Evolutionary conservation across 169 alveolate genomes (phyloP), one percentile per base, ranked within the genome.

Genomic region (Cryptosporidium andersoni): DNA sequence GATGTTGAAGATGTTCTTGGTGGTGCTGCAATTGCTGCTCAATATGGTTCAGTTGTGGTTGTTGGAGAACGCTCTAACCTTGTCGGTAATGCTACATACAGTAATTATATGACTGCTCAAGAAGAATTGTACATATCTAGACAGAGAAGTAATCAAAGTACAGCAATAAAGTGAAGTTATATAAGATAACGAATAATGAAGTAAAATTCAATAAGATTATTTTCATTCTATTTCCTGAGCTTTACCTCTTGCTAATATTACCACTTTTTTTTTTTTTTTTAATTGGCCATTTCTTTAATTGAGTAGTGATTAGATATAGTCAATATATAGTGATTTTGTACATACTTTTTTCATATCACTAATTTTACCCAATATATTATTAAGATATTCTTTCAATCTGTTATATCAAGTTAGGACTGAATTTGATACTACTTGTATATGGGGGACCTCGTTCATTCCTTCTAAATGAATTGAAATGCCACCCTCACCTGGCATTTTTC

Each of bases 21-120:
- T 2, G 97, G 97, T 3, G 91, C 97, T 8, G 93, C 94, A 43
- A 93, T 92, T 40, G 95, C 96, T 25, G 97, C 97, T 36, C 97
- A 94, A 88, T 91, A 90, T 53, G 97, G 97, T 40, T 92, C 93
- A 64, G 93, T 94, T 40, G 95, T 94, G 39, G 94, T 94, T 7
- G 97, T 94, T 40, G 97, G 97, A 5, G 93, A 94, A 85, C 67
- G 97, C 37, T 88, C 92, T 63, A 94, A 94, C 66, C 88, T 93
- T 51, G 93, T 92, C 36, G 93, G 94, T 49, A 92, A 92, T 88
- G 89, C 93, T 74, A 81, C 95, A 65, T 89, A 92, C 81, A 90
- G 90, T 56, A 88, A 88, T 60, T 93, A 91, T 66, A 91, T 91
- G 94, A 88, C 81, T 63, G 90, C 89, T 55, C 96, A 90, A 81